Base-by-base conservation (phyloP, 768 basidiomycete genomes). In the Hebeloma cylindrosporum region DNA sequence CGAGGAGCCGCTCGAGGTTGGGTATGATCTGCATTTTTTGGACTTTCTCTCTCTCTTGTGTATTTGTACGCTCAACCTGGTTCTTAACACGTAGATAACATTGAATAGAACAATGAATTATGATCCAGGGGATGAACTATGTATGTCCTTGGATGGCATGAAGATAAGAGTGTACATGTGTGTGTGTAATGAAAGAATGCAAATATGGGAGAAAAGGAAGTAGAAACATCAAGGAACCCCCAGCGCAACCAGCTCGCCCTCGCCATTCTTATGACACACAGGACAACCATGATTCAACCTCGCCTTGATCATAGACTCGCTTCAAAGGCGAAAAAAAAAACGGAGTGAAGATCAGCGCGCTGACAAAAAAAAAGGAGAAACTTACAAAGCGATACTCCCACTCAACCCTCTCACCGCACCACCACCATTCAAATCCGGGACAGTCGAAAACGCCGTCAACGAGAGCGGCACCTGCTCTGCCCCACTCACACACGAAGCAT, bases 381-480 rank as follows among this genome's bases (percentile, higher is more conserved):
- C 85, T 63, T 54, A 91, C 89, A 88, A 87, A 4, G 89, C 86
- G 51, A 95, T 82, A 62, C 82, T 88, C 23, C 78, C 80, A 53
- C 81, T 83, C 36, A 83, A 68, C 20, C 79, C 74, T 40, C 72
- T 65, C 38, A 64, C 42, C 13, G 68, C 64, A 21, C 66, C 67
- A 11, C 66, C 59, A 9, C 73, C 70, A 62, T 11, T 72, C 72
- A 10, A 37, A 36, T 7, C 28, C 30, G 5, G 36, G 17, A 11
- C 77, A 68, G 25, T 80, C 53, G 4, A 71, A 67, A 20, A 73
- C 72, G 44, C 87, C 7, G 47, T 31, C 6, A 76, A 73, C 45
- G 79, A 78, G 16, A 71, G 66, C 0, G 86, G 83, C 6, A 93
- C 68, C 2, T 79, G 68, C 27, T 83, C 80, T 4, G 73, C 75